Base-by-base conservation (phyloP, 139 green algal species). In the Chlamydomonas sp. region DNA sequence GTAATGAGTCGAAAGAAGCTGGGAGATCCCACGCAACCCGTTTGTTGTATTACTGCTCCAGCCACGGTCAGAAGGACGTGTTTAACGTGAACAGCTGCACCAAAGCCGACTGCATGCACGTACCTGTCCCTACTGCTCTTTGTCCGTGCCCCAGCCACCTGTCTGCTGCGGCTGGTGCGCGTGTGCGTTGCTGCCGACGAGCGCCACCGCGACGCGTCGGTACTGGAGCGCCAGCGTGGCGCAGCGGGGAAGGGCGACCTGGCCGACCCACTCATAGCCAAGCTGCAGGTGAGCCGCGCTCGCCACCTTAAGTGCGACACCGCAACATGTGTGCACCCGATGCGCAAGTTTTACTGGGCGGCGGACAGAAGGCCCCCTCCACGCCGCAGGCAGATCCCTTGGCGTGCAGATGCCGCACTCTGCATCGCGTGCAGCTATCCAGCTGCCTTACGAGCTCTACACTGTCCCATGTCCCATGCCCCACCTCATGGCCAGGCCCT, bases 211-310 rank as follows among this genome's bases (percentile, higher is more conserved):
- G 89, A 98, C 84, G 71, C 86, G 61, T 68, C 67, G 6, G 18
- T 57, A 58, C 57, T 79, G 80, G 78, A 90, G 60, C 20, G 71
- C 71, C 71, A 58, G 7, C 12, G 71, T n/a, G 20, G n/a, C 71
- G 71, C n/a, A 16, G 69, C 69, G 18, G 57, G 7, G 4, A 14
- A 5, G 7, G 20, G 20, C 2, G 71, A 3, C 12, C 71, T 71
- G 66, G 66, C 1, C 66, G 95, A 98, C 90, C 96, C 91, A 90
- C 95, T 98, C 79, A 95, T 97, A 66, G 58, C 31, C 60, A 87
- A 87, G 74, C 71, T 80, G 59, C 82, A 87, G 82, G 82, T 79
- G 61, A 77, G 63, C 62, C 31, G 31, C 31, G 31, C 31, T 49
- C 31, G 31, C 31, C 31, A 49, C 31, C 31, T 49, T 49, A 49